Base-by-base conservation (phyloP, 176 grass and related monocot genomes). In the Oropetium thomaeum region DNA sequence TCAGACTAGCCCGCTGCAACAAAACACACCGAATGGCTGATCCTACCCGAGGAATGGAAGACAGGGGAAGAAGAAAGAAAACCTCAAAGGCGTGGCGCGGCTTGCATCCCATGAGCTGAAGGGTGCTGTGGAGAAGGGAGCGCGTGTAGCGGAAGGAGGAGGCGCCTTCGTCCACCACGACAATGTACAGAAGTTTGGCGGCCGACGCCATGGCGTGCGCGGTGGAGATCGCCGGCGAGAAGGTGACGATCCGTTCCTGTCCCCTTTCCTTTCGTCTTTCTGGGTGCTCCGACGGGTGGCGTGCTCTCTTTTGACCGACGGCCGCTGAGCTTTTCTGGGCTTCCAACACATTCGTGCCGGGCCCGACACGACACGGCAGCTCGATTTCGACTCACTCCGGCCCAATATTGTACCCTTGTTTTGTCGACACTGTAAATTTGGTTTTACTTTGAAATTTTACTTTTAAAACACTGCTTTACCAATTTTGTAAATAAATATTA, bases 71-170 rank as follows among this genome's bases (percentile, higher is more conserved):
- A 19, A 22, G 47, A 5, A 57, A 10, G 26, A 9, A 9, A 37
- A 97, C 93, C 93, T 97, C 92, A 77, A 91, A 93, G 10, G 93
- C 90, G 55, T 97, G 90, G 27, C 93, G 88, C 1, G 93, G 85
- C 85, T 93, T 93, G 80, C 93, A 97, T 62, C 93, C 93, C 90
- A 97, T 97, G 61, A 97, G 82, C 75, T 93, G 93, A 13, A 97
- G 83, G 25, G 90, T 93, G 81, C 83, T 87, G 77, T 93, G 93
- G 23, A 97, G 80, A 73, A 97, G 85, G 42, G 93, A 77, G 38
- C 93, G 87, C 10, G 90, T 97, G 83, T 97, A 97, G 17, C 93
- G 93, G 79, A 97, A 97, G 69, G 90, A 91, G 69, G 81, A 71
- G 4, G 51, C 55, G 27, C 53, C 67, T 40, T 83, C 87, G 70